Evolutionary conservation across 371 early-diverging fungal genomes (phyloP), one percentile per base, ranked within the genome.

Genomic region (Nematocida sp.): DNA sequence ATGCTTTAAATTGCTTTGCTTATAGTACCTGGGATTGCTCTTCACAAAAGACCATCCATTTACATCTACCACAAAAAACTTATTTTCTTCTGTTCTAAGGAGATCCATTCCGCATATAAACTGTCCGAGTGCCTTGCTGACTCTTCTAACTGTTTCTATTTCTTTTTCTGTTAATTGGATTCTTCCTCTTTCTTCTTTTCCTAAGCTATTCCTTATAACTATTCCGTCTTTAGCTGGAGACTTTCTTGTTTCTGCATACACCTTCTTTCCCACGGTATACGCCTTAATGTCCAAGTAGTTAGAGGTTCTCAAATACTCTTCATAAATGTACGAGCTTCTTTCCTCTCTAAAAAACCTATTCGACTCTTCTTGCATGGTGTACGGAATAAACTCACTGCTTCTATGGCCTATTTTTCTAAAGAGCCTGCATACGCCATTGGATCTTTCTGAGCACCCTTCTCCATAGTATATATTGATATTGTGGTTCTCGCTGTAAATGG

Each of bases 1-100:
- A 20, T 30, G 13, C 26, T 71, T 71, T 20, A 71, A 60, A 38
- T 60, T 30, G 7, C 13, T 38, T n/a, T 71, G 75, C n/a, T 26
- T 71, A 48, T 93, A 94, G 81, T 97, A 97, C 20, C 87, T 86
- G 53, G 89, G 88, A 79, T 90, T 92, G 64, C 93, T 93, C 82
- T 97, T 97, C 55, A 97, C 97, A 85, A 97, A 97, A 30, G 92
- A 92, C 97, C 97, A 97, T 7, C 97, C 97, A 78, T 97, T 97
- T 60, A 97, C 94, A 82, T 97, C 97, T 79, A 97, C 93, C 7
- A 95, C 93, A 82, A 89, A 91, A 1, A 93, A 91, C 77, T 87
- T 85, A 51, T 83, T 81, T 1, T 88, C 88, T 23, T 78, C 82
- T 1, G 84, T 82, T 2, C 97, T 88, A 59, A 97, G 82, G 25